Evolutionary conservation across 192 early-diverging fungal species (phyloP), one percentile per base, ranked within the genome.

Genomic region (Gryganskiella cystojenkinii): DNA sequence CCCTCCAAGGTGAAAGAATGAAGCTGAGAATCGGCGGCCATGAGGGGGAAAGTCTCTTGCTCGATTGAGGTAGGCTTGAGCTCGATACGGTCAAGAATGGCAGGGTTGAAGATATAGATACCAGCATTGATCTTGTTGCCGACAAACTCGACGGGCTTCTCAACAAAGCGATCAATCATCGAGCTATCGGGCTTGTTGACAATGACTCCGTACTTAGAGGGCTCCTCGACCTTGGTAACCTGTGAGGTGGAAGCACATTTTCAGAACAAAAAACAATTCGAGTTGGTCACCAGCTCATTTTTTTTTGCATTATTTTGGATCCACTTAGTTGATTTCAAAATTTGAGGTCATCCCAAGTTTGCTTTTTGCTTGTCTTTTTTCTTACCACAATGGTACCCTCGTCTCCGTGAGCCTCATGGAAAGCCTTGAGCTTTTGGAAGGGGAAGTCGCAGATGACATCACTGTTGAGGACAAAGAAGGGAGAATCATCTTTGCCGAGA

Each of bases 371-470:
- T 22, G 27, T 43, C 30, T 15, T 45, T 25, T 31, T 55, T 78
- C 82, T 54, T 85, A 85, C 90, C 64, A 99, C 86, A 81, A 99
- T 94, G 59, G 98, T 98, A 56, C 97, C 98, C 81, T 99, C 97
- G 54, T 86, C 81, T 30, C 97, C 96, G 80, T 99, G 98, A 64
- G 84, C 80, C 27, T 84, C 72, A 78, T 99, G 98, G 92, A 99
- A 99, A 70, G 91, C 90, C 61, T 91, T 83, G 61, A 99, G 85
- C 45, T 91, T 84, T 50, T 93, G 87, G 81, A 99, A 99, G 37
- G 97, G 98, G 83, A 95, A 99, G 49, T 98, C 98, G 86, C 98
- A 99, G 55, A 96, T 99, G 27, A 99, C 95, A 86, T 99, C 98
- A 71, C 92, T 93, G 89, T 99, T 99, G 45, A 99, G 89, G 28